Evolutionary conservation across 1,139 yeast species (phyloP).

Genomic region (Yamadazyma epiphylla): DNA sequence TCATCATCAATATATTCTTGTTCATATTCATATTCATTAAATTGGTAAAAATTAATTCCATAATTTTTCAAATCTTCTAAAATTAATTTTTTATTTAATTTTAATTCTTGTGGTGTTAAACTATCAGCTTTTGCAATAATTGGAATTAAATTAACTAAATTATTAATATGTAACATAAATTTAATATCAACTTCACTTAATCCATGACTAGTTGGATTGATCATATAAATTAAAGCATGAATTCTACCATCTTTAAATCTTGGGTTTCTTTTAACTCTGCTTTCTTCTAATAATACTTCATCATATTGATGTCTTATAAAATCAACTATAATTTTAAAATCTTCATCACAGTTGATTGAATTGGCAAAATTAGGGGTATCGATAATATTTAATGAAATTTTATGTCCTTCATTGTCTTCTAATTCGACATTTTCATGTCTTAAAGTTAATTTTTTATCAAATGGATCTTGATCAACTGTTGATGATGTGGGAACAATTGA

Average conservation of each 20-base stretch:
- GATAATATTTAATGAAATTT: constrained; percentile 43
- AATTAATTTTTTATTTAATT: constrained; percentile 34
- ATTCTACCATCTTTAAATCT: constrained; percentile 47
- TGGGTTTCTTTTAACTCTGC: constrained; percentile 45
- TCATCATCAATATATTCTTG: constrained; percentile 47
- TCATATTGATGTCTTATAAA: constrained; percentile 49
- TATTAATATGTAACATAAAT: constrained; percentile 38
- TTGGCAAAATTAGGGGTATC: constrained; percentile 82
- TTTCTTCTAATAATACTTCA: constrained; percentile 47
- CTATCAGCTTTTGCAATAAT: constrained; percentile 42
- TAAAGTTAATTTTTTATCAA: constrained; percentile 37
- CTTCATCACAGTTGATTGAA: constrained; percentile 47
- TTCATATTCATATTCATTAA: constrained; percentile 48
- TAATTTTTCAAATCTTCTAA: constrained; percentile 40
- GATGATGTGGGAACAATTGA: constrained; percentile 43
- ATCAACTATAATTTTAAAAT: constrained; percentile 43
- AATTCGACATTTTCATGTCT: constrained; percentile 49
- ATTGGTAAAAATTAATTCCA: constrained; percentile 41
- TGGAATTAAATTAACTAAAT: constrained; percentile 41
- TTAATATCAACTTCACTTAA: constrained; percentile 40
- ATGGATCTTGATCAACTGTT: constrained; percentile 42
- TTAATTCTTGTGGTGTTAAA: constrained; percentile 34
- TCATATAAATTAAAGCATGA: constrained; percentile 44
- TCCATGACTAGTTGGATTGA: constrained; percentile 48
- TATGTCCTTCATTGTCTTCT: constrained; percentile 50